Base-by-base conservation (phyloP, 73 alveolate species). In the Urostyla sp. region DNA sequence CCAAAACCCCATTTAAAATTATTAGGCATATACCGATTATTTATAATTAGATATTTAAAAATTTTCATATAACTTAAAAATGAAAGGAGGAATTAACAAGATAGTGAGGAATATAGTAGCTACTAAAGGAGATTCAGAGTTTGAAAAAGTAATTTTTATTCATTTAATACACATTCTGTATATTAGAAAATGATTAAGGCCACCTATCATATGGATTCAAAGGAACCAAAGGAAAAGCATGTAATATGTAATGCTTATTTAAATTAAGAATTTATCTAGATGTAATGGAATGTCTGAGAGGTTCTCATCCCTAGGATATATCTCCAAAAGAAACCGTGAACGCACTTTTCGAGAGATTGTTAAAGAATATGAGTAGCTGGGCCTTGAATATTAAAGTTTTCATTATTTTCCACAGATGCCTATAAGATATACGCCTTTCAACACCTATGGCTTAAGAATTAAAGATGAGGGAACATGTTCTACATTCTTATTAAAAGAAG, bases 171-270 rank as follows among this genome's bases (percentile, higher is more conserved):
- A 45, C 26, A 26, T 7, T 37, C 56, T 49, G 0, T 30, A 6
- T n/a, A n/a, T n/a, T 67, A 80, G 90, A 32, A 87, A 2, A 55
- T 83, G 27, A 83, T 83, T 28, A 83, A 83, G 59, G 92, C 73
- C 6, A 83, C 87, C 34, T 83, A 83, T 57, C 78, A 61, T 31
- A 30, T 24, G 10, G 92, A 83, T 38, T 40, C 87, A 7, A 83
- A 83, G 56, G 92, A 83, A 49, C 92, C 92, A 21, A 83, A 83
- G 60, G 92, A 83, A 36, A 83, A 83, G 67, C 92, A 83, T 44
- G 92, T 57, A 30, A 46, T 54, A 23, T 83, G 90, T 80, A 80
- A 67, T 83, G 26, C 18, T 27, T 34, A 31, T 7, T 2, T 30
- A 2, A 58, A 2, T 40, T 15, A 11, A 40, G 10, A 40, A 40